phyloP scores from a whole-genome alignment of 1,284 basidiomycete genomes.

The Naganishia sp. region DNA sequence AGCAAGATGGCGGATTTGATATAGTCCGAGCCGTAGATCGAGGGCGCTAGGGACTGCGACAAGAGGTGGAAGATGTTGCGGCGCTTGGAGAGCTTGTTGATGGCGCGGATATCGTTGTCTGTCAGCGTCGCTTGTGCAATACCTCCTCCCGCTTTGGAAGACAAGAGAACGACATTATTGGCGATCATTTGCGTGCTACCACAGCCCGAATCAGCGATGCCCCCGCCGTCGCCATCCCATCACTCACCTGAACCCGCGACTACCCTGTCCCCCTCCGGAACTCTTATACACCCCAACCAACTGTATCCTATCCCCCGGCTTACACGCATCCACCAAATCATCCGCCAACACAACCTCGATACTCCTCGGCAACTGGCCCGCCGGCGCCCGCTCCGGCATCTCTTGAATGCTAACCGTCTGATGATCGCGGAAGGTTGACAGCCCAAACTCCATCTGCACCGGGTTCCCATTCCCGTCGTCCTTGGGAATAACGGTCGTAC shows the following conservation, averaged over 20 bases:
- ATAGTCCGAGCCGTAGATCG: slow-evolving; percentile 93
- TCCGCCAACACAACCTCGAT: slow-evolving; percentile 96
- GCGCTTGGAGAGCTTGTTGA: slow-evolving; percentile 86
- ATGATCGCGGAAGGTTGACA: slow-evolving; percentile 91
- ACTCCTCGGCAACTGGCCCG: slow-evolving; percentile 92
- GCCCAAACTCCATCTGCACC: slow-evolving; percentile 89
- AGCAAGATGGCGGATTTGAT: slow-evolving; percentile 94
- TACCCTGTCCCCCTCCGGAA: slow-evolving; percentile 78
- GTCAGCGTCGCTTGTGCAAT: slow-evolving; percentile 91
- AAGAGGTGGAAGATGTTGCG: slow-evolving; percentile 85
- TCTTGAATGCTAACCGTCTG: slow-evolving; percentile 98
- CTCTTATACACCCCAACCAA: slow-evolving; percentile 94
- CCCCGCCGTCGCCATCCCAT: not conserved
- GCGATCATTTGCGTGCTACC: slow-evolving; percentile 85
- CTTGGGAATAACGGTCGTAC: slow-evolving; percentile 88
- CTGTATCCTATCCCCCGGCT: slow-evolving; percentile 97
- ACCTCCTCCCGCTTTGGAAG: slow-evolving; percentile 93
- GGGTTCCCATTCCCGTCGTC: slow-evolving; percentile 85
- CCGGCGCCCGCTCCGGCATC: slow-evolving; percentile 97
- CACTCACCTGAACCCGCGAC: slow-evolving; percentile 87
- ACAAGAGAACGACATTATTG: slow-evolving; percentile 95
- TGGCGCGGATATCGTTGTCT: slow-evolving; percentile 92
- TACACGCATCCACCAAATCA: slow-evolving; percentile 94
- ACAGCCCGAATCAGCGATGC: not conserved
- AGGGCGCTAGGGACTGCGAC: slow-evolving; percentile 92